These are phyloP conservation scores for Geopyxis carbonaria DNA, from an alignment of 495 filamentous ascomycete species.

Conservation along the genomic window DNA sequence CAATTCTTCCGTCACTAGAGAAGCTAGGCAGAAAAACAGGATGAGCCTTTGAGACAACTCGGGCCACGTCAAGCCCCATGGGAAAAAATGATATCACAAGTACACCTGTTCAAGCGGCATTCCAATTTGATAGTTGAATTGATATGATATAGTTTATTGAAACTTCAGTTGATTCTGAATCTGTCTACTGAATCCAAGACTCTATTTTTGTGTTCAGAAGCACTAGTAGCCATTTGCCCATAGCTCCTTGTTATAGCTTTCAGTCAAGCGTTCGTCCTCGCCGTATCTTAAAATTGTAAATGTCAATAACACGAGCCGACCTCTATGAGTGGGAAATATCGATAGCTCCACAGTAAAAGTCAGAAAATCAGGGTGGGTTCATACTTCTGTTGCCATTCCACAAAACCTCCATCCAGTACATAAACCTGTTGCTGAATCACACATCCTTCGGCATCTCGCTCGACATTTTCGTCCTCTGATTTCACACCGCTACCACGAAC, in stretches of 20 bases:
- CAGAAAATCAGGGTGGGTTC: slow-evolving; percentile 4
- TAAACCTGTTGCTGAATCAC: slow-evolving; percentile 49
- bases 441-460: slow-evolving; percentile 22
- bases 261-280: slow-evolving; percentile 62
- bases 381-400: slow-evolving; percentile 79
- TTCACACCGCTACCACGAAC: background rate
- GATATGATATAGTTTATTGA: too few relatives aligned
- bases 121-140: too few relatives aligned
- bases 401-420: slow-evolving; percentile 53
- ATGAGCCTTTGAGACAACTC: too few relatives aligned
- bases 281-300: slow-evolving; percentile 40
- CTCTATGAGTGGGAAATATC: background rate
- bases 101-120: too few relatives aligned
- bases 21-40: too few relatives aligned
- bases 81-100: too few relatives aligned
- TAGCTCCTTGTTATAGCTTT: slow-evolving; percentile 68
- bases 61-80: too few relatives aligned
- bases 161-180: too few relatives aligned
- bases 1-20: too few relatives aligned
- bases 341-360: background rate
- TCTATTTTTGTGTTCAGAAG: too few relatives aligned
- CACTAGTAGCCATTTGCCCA: slow-evolving; percentile 50
- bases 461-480: slow-evolving; percentile 13
- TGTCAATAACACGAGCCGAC: slow-evolving; percentile 1
- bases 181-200: too few relatives aligned